Conservation (phyloP, 495 filamentous ascomycete species). For the Apodospora peruviana region DNA sequence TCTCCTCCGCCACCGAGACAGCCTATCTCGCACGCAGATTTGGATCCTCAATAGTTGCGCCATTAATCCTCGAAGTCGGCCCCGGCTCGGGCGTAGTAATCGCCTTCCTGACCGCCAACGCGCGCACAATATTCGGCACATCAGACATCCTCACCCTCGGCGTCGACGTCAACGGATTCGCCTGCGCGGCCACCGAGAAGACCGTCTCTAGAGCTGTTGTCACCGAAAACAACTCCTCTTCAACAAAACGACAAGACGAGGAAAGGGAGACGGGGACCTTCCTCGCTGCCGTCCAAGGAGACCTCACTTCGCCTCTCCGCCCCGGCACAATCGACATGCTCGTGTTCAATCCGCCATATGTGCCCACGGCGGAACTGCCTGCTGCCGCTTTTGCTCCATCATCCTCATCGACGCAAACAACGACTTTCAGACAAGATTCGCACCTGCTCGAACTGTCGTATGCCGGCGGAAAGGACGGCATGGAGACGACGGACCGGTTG, state of each 20-base stretch:
- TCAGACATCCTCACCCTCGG: conserved; percentile 63
- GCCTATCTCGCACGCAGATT: conserved; percentile 66
- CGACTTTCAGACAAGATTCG: conserved; percentile 63
- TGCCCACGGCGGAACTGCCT: conserved; percentile 72
- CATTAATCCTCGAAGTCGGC: conserved; percentile 75
- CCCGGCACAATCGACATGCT: conserved; percentile 65
- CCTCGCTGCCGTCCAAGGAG: conserved; percentile 57
- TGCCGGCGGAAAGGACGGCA: conserved; percentile 82
- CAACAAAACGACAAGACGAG: neutral
- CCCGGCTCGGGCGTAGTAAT: conserved; percentile 88
- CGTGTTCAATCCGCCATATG: conserved; percentile 96
- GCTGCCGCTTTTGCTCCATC: conserved; percentile 20
- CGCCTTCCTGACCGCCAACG: conserved; percentile 76
- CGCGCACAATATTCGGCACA: conserved; percentile 65
- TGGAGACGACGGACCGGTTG: conserved; percentile 82
- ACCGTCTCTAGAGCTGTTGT: conserved; percentile 53
- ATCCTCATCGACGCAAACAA: neutral
- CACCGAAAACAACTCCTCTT: conserved; percentile 17
- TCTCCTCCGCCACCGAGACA: conserved; percentile 68
- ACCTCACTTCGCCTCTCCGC: conserved; percentile 57
- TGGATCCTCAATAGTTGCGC: conserved; percentile 16
- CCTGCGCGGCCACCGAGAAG: conserved; percentile 60
- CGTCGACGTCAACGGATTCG: conserved; percentile 76
- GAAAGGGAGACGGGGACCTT: conserved; percentile 30
- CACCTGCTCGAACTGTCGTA: conserved; percentile 80